Base-by-base conservation (phyloP, 176 grass and related monocot species). In the Oryza rufipogon region DNA sequence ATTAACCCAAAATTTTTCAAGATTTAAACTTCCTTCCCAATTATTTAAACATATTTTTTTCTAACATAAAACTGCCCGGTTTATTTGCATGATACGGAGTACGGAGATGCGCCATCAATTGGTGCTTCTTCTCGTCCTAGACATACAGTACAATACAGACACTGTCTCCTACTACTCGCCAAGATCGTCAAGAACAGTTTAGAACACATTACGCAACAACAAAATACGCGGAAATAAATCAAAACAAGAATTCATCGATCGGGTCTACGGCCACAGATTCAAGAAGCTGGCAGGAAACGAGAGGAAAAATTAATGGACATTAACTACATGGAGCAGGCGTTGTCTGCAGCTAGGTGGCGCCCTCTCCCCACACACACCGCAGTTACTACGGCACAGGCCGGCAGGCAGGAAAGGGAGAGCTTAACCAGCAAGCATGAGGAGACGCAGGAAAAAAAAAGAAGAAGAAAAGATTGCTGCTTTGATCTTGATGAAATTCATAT, bases 251-350 rank as follows among this genome's bases (percentile, higher is more conserved):
- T 44, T 13, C 64, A 42, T 44, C 9, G 42, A 42, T 44, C 42
- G 9, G 64, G 75, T 87, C 79, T 68, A 30, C 74, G 45, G n/a
- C 45, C 9, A 70, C 51, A 30, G 23, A 20, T 82, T 45, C 58
- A 13, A 73, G 74, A 68, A 74, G 75, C 80, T 44, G 12, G 78
- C 71, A 26, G 66, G 49, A 63, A 49, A 56, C 56, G 56, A 41
- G 45, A 10, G 52, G 4, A 79, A 63, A 63, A 23, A 74, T 83
- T 81, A 90, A 87, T 87, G 87, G 48, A 11, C 16, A 44, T 70
- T 80, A 75, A 80, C 81, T 75, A 36, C 80, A 87, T 56, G 89
- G 49, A 70, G 56, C 69, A 84, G 80, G 64, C 22, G 44, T 61
- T 48, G 34, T 39, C 74, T 42, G 80, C 75, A 49, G 28, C 74